These are phyloP conservation scores for Salvia sclarea DNA, from an alignment of 305 asterid genomes.

Conservation along the genomic window DNA sequence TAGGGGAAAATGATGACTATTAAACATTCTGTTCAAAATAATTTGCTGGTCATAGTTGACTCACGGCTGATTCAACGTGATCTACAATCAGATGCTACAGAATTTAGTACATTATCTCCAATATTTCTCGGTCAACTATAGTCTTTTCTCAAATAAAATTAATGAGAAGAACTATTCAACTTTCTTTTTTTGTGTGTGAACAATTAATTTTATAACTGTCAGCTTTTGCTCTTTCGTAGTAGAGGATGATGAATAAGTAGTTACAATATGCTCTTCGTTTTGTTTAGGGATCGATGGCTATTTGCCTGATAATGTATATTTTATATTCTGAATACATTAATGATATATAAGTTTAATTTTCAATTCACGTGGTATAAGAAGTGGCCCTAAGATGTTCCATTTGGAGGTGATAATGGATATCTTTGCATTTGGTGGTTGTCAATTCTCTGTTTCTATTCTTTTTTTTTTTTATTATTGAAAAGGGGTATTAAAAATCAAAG, in stretches of 20 bases:
- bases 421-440: constrained; percentile 17
- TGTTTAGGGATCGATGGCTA: neutral
- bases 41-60: neutral
- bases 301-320: no score
- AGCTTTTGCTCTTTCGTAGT: neutral
- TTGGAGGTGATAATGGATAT: neutral
- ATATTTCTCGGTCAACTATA: constrained; percentile 6
- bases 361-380: no score
- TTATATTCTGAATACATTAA: neutral
- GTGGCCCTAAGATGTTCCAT: constrained; percentile 8
- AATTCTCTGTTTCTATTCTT: neutral
- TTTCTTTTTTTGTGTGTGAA: neutral
- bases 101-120: neutral
- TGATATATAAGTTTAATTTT: neutral
- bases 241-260: no score
- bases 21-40: neutral
- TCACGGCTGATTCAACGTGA: neutral
- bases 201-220: no score
- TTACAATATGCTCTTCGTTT: no score
- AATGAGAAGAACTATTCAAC: neutral
- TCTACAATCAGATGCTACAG: neutral
- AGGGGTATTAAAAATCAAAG: neutral
- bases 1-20: neutral
- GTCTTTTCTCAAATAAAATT: neutral
- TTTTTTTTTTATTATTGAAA: neutral